Evolutionary conservation across 495 filamentous ascomycete species (phyloP).

Genomic region (Hypomontagnella submonticulosa): DNA sequence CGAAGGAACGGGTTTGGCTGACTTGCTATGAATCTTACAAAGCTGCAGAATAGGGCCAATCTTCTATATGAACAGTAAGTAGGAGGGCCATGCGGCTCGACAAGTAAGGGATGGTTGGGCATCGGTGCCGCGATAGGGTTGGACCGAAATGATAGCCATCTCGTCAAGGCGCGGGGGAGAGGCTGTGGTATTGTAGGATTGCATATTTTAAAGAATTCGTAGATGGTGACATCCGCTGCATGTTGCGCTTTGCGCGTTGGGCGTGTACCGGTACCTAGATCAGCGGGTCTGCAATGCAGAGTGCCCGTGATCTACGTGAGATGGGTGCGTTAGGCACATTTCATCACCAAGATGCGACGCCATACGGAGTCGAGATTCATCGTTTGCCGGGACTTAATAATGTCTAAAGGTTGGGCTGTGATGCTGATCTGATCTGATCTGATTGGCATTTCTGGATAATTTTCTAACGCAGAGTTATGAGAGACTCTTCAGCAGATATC

Average conservation of each 20-base stretch:
- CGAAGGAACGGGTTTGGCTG: not conserved
- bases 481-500: not conserved
- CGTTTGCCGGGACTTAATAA: constrained; percentile 36
- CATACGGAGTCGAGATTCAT: constrained; percentile 30
- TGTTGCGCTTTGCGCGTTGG: constrained; percentile 40
- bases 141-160: constrained; percentile 33
- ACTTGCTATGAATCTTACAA: constrained; percentile 7
- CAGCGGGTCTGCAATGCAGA: constrained; percentile 39
- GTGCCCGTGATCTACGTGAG: constrained; percentile 40
- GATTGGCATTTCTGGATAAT: constrained; percentile 43
- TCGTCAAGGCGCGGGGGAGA: constrained; percentile 23
- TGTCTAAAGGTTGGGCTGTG: constrained; percentile 27
- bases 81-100: constrained; percentile 28
- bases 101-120: constrained; percentile 23
- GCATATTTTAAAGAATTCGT: constrained; percentile 24
- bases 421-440: constrained; percentile 42
- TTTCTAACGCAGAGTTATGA: constrained; percentile 29
- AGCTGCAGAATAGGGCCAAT: constrained; percentile 8
- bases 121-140: constrained; percentile 23
- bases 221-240: constrained; percentile 42
- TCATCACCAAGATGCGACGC: constrained; percentile 33
- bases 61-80: constrained; percentile 22
- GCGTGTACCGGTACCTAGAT: constrained; percentile 23
- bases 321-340: constrained; percentile 41
- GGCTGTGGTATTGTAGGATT: constrained; percentile 32